These are phyloP conservation scores for Acanthamoeba triangularis DNA, from an alignment of 208 protist genomes.

Conservation along the genomic window DNA sequence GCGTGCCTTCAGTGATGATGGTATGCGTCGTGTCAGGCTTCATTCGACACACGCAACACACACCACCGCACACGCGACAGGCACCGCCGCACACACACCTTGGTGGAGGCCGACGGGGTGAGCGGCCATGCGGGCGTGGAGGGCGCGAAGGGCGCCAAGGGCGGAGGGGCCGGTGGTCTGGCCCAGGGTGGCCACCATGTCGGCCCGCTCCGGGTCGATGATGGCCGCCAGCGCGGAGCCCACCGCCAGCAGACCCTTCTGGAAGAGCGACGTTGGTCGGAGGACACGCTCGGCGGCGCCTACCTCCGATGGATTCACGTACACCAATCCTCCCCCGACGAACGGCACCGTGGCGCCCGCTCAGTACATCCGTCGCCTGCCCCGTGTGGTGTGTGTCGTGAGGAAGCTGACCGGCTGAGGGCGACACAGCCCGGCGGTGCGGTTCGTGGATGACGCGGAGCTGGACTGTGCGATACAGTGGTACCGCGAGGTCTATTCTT, in stretches of 20 bases:
- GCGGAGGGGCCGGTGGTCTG: slow-evolving; percentile 87
- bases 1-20: slow-evolving; percentile 61
- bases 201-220: slow-evolving; percentile 63
- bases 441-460: slow-evolving; percentile 90
- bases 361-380: too few relatives aligned
- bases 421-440: slow-evolving; percentile 81
- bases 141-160: slow-evolving; percentile 70
- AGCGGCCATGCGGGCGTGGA: slow-evolving; percentile 81
- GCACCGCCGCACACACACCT: not conserved
- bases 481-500: slow-evolving; percentile 87
- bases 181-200: slow-evolving; percentile 88
- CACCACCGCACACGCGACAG: too few relatives aligned
- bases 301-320: slow-evolving; percentile 86
- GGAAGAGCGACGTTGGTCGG: slow-evolving; percentile 22
- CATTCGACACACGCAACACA: too few relatives aligned
- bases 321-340: slow-evolving; percentile 81
- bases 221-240: slow-evolving; percentile 61
- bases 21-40: not conserved
- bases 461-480: slow-evolving; percentile 90
- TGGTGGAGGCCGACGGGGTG: slow-evolving; percentile 81
- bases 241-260: slow-evolving; percentile 48
- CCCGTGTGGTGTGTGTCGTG: too few relatives aligned
- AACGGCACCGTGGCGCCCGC: too few relatives aligned
- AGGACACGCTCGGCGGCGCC: slow-evolving; percentile 84
- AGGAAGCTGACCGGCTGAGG: too few relatives aligned